Conservation (phyloP, 1,284 basidiomycete genomes). For the Trametes pubescens region DNA sequence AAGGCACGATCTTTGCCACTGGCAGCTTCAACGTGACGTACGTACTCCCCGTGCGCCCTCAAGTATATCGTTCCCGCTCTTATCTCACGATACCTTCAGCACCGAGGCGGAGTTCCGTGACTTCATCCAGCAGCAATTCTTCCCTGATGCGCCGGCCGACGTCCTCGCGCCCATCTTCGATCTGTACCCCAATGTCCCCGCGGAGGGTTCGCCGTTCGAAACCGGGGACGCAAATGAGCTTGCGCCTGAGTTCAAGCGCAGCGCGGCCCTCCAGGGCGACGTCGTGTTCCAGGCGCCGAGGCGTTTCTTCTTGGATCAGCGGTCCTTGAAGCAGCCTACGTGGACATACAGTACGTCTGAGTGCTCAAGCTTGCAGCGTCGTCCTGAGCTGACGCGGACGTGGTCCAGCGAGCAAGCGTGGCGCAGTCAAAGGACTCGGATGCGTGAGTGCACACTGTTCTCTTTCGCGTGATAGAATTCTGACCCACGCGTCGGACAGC, state of each 20-base stretch:
- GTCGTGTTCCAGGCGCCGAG: constrained; percentile 61
- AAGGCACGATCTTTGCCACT: constrained; percentile 42
- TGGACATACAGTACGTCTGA: constrained; percentile 44
- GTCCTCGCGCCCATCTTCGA: constrained; percentile 27
- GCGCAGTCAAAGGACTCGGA: constrained; percentile 52
- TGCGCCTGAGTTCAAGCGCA: constrained; percentile 59
- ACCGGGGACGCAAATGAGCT: constrained; percentile 53
- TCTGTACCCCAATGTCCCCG: constrained; percentile 38
- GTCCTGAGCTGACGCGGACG: too few species aligned
- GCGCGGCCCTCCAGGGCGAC: constrained; percentile 62
- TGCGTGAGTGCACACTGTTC: constrained; percentile 48
- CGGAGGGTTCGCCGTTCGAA: constrained; percentile 59
- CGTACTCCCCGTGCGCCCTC: background rate
- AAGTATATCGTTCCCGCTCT: too few species aligned
- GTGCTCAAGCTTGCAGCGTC: too few species aligned
- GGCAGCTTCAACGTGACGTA: constrained; percentile 30
- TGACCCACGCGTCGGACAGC: background rate
- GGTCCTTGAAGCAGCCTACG: constrained; percentile 36
- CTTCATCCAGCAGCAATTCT: constrained; percentile 6
- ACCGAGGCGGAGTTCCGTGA: constrained; percentile 10
- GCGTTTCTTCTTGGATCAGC: constrained; percentile 52
- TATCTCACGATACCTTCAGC: background rate
- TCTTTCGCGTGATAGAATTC: too few species aligned
- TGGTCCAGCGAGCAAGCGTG: constrained; percentile 43
- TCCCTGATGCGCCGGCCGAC: background rate